Evolutionary conservation across 1,284 basidiomycete species (phyloP).

Genomic region (Melampsora americana): DNA sequence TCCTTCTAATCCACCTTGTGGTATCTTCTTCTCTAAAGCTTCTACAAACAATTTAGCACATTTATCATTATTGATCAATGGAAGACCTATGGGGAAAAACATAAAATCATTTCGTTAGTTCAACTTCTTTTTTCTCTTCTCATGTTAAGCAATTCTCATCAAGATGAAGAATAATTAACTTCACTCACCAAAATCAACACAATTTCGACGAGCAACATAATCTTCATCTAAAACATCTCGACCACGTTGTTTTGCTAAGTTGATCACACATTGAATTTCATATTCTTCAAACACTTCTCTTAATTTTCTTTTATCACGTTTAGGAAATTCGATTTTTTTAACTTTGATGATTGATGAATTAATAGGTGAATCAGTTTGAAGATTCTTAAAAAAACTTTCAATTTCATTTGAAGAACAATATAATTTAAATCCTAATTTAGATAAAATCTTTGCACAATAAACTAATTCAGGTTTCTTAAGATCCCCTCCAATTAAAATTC

Average conservation of each 20-base stretch:
- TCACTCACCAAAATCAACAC: conserved; percentile 49
- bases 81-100: conserved; percentile 68
- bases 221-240: conserved; percentile 81
- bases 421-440: conserved; percentile 82
- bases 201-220: conserved; percentile 82
- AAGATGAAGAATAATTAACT: neutral
- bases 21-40: conserved; percentile 81
- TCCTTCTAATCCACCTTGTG: conserved; percentile 71
- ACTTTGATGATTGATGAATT: conserved; percentile 66
- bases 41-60: conserved; percentile 89
- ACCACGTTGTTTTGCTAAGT: conserved; percentile 80
- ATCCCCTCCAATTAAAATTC: conserved; percentile 80
- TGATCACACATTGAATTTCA: conserved; percentile 93
- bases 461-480: conserved; percentile 75
- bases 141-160: too few relatives aligned
- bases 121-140: conserved; percentile 41
- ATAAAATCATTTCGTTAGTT: conserved; percentile 70
- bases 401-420: conserved; percentile 79
- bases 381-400: conserved; percentile 75
- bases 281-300: conserved; percentile 79
- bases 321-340: conserved; percentile 92
- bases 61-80: conserved; percentile 84
- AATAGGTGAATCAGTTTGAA: conserved; percentile 55
- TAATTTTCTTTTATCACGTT: conserved; percentile 92
- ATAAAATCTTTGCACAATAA: conserved; percentile 70